A percentile compares a stretch with the other conserved stretches of the same genome.
Evolutionary conservation across 2,329 filamentous ascomycete genomes (phyloP).

Genomic region (Paramyrothecium roridum): DNA sequence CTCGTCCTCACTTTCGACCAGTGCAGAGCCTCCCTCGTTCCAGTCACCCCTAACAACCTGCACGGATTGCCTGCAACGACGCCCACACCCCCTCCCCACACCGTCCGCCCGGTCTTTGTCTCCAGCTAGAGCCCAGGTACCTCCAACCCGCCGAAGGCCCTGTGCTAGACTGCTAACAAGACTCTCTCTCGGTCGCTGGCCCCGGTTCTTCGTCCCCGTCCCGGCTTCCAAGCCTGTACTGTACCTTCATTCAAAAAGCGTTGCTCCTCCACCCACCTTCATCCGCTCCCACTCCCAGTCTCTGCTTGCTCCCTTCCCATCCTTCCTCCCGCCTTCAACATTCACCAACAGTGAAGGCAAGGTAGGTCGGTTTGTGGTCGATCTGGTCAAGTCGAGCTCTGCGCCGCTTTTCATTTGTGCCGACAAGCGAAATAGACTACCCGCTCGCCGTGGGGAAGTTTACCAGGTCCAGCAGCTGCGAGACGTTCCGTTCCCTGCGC

Average conservation of each 20-base stretch:
- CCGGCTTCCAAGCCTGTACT: neutral
- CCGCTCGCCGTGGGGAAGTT: neutral
- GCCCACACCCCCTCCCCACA: neutral
- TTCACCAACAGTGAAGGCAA: neutral
- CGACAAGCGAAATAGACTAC: neutral
- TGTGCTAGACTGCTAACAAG: slow-evolving; percentile 6
- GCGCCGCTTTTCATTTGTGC: slow-evolving; percentile 3
- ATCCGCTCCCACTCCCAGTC: slow-evolving; percentile 25
- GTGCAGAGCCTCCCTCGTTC: slow-evolving; percentile 12
- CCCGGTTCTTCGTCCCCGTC: neutral
- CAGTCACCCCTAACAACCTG: slow-evolving; percentile 32
- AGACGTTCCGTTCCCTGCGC: neutral
- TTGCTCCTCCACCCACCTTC: slow-evolving; percentile 29
- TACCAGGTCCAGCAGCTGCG: neutral
- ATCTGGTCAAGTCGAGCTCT: neutral
- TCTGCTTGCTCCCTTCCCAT: slow-evolving; percentile 16
- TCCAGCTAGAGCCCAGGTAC: neutral
- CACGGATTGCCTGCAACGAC: slow-evolving; percentile 22
- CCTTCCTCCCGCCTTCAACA: slow-evolving; percentile 5
- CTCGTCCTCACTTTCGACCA: slow-evolving; percentile 1
- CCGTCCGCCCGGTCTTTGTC: no score
- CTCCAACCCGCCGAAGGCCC: slow-evolving; percentile 16
- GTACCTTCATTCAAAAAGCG: slow-evolving; percentile 37
- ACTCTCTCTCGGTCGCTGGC: neutral
- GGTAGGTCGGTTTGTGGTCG: slow-evolving; percentile 2